Evolutionary conservation across 495 filamentous ascomycete species (phyloP), one percentile per base, ranked within the genome.

Genomic region (Aspergillus egyptiacus): DNA sequence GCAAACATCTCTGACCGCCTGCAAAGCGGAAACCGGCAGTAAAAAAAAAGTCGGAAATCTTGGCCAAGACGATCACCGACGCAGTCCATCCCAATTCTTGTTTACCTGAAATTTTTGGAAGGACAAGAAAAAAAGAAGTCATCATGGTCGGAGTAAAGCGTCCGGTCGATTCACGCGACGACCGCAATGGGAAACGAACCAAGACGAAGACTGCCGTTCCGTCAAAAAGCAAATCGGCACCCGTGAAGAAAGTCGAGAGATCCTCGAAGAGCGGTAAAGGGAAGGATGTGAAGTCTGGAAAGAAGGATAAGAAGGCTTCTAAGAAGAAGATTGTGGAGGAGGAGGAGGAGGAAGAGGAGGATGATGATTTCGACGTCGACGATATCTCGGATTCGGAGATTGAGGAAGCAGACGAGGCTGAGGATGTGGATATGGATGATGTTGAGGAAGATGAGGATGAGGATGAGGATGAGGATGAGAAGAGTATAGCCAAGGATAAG

Each of bases 141-240:
- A 64, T 25, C 17, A 73, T 74, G 71, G 64, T 67, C 50, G 71
- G 71, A 55, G 53, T 71, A 6, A 74, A 74, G 55, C 69, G 71
- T 46, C 55, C 55, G 6, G 69, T 73, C 46, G 71, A 73, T 34
- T 42, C 58, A 47, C 60, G 60, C 24, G 69, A 73, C 34, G 69
- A 72, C 46, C 67, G 69, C 62, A 68, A 71, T 64, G 71, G 71
- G 52, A 74, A 74, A 60, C 65, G 71, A 32, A 68, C 61, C 51
- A 74, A 72, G 60, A 68, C 61, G 35, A 73, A 71, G 60, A 59
- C 63, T 33, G 59, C 63, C 54, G 62, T 56, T 36, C 48, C 66
- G 14, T 31, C 55, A 46, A 72, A 70, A 55, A 67, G 67, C 45
- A 64, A 68, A 56, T 33, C 59, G 38, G 57, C 53, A 24, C 52